Evolutionary conservation across 2,329 filamentous ascomycete genomes (phyloP), one percentile per base, ranked within the genome.

Genomic region (Tolypocladium guangdongense): DNA sequence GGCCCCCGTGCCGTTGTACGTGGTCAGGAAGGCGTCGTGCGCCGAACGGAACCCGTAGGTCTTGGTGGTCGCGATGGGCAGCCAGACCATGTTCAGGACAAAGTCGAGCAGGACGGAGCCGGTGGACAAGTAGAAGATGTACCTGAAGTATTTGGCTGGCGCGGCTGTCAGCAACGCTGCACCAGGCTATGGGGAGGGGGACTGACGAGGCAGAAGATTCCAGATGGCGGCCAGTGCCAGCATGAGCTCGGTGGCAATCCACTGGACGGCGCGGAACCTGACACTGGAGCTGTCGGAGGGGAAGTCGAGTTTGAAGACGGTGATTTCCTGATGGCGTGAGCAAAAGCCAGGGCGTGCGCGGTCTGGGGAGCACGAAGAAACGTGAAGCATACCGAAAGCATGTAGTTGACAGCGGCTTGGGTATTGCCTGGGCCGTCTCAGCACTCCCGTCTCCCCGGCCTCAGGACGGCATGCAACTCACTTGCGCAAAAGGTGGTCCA

Each of bases 201-300:
- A 46, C 43, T n/a, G 16, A 46, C 43, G 76, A 36, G 76, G 75
- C 36, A 78, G 56, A 20, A 78, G 74, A 57, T 78, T 78, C 56
- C 76, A 64, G 2, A 78, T 60, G 2, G 71, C 72, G 18, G 76
- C 75, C n/a, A 77, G 54, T 2, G 73, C 75, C 1, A 80, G 68
- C 50, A 80, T 60, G 1, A 78, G 55, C 58, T 80, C 77, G 1
- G 79, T 76, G 52, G 76, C 75, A 32, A 81, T 80, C 80, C 80
- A 83, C 62, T 83, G 80, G 0, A 83, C 76, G 5, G 78, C 78
- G 18, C 80, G 74, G 59, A 83, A 83, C 56, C 78, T 79, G 62
- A 82, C 71, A 58, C 72, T 67, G n/a, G 64, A 70, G 2, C 71
- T 62, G 54, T 81, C 77, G 1, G 75, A 77, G 0, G 79, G 74